These are phyloP conservation scores for Cladobotryum mycophilum DNA, from an alignment of 2,329 filamentous ascomycete genomes.

Conservation along the genomic window DNA sequence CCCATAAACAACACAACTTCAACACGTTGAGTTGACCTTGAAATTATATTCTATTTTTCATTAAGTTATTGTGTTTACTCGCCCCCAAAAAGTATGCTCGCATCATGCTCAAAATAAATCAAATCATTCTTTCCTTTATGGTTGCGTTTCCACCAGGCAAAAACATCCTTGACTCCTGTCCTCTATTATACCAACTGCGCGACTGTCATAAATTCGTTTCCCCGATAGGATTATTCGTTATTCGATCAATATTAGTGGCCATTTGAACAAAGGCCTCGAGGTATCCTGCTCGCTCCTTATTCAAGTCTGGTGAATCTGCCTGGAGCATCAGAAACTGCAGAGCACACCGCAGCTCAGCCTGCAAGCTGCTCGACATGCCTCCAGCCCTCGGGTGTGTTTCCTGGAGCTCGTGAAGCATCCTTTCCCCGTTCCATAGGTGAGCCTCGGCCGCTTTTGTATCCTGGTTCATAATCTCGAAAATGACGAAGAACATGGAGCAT, in stretches of 20 bases:
- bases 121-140: neutral
- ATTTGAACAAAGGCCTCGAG: conserved; percentile 6
- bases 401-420: conserved; percentile 30
- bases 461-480: conserved; percentile 32
- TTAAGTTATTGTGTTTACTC: neutral
- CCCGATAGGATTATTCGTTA: neutral
- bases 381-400: neutral
- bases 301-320: conserved; percentile 7
- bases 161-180: neutral
- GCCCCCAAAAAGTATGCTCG: no score
- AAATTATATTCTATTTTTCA: neutral
- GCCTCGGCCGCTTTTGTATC: conserved; percentile 28
- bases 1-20: no score
- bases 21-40: neutral
- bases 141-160: neutral
- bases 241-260: conserved; percentile 3
- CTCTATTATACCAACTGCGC: neutral
- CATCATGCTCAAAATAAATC: no score
- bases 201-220: neutral
- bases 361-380: conserved; percentile 6
- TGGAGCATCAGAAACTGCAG: conserved; percentile 18
- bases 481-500: conserved; percentile 32
- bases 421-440: conserved; percentile 32
- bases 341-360: conserved; percentile 15
- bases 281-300: conserved; percentile 2